Evolutionary conservation across 202 grass and related monocot species (phyloP).

Genomic region (Setaria viridis): DNA sequence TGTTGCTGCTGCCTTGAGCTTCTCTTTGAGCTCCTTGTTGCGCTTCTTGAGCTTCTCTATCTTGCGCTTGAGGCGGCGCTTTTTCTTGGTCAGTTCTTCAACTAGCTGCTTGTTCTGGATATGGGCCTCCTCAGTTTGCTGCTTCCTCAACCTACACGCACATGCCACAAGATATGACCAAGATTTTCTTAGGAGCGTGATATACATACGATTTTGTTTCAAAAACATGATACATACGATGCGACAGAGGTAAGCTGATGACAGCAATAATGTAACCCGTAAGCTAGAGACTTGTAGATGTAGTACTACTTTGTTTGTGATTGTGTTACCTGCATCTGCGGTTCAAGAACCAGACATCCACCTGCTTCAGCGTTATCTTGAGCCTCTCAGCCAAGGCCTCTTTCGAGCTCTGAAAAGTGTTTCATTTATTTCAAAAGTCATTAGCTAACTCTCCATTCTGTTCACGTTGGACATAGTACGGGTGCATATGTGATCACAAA

Average conservation of each 20-base stretch:
- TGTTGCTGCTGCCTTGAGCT: background rate
- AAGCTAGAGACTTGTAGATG: too few relatives aligned
- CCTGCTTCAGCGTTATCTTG: slow-evolving; percentile 49
- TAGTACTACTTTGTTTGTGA: too few relatives aligned
- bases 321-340: slow-evolving; percentile 55
- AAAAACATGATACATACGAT: too few relatives aligned
- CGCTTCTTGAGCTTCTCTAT: slow-evolving; percentile 56
- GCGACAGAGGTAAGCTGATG: too few relatives aligned
- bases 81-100: slow-evolving; percentile 48
- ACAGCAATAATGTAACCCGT: too few relatives aligned
- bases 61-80: slow-evolving; percentile 56
- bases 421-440: slow-evolving; percentile 29
- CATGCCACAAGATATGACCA: background rate
- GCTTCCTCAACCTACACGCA: slow-evolving; percentile 53
- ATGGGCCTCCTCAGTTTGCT: background rate
- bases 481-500: too few relatives aligned
- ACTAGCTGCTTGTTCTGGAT: background rate
- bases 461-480: background rate
- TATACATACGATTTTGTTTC: too few relatives aligned
- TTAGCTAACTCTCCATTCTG: background rate
- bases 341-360: slow-evolving; percentile 65
- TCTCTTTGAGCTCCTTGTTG: background rate
- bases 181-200: background rate
- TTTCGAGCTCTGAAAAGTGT: slow-evolving; percentile 53
- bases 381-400: slow-evolving; percentile 56